Percentiles rank a stretch among this genome's conserved stretches.
Conservation (phyloP, 495 filamentous ascomycete genomes). For the Penicillium angulare region DNA sequence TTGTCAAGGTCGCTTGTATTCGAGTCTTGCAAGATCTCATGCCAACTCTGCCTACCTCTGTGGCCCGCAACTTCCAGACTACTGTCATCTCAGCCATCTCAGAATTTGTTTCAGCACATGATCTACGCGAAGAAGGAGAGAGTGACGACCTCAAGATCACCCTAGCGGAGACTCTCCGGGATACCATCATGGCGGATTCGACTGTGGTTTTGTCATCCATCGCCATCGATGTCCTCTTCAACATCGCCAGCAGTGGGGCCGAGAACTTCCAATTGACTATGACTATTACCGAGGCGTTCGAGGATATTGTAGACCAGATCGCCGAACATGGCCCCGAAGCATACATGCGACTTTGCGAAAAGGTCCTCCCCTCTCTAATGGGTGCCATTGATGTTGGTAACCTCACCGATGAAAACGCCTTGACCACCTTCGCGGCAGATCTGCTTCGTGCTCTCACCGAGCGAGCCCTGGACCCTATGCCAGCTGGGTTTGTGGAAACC, state of each 20-base stretch:
- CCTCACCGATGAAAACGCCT: slow-evolving; percentile 75
- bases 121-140: slow-evolving; percentile 77
- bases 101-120: slow-evolving; percentile 71
- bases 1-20: slow-evolving; percentile 89
- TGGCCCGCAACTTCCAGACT: slow-evolving; percentile 62
- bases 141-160: slow-evolving; percentile 90
- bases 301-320: slow-evolving; percentile 73
- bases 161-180: slow-evolving; percentile 81
- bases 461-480: slow-evolving; percentile 78
- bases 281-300: slow-evolving; percentile 85
- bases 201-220: slow-evolving; percentile 65
- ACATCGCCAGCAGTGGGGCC: slow-evolving; percentile 81
- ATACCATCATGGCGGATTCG: slow-evolving; percentile 76
- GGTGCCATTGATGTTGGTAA: slow-evolving; percentile 86
- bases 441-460: slow-evolving; percentile 78
- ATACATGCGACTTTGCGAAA: slow-evolving; percentile 79
- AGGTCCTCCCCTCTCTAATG: slow-evolving; percentile 82
- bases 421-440: slow-evolving; percentile 83
- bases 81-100: slow-evolving; percentile 75
- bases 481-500: slow-evolving; percentile 78
- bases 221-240: slow-evolving; percentile 83
- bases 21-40: slow-evolving; percentile 85
- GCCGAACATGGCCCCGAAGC: slow-evolving; percentile 59
- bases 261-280: slow-evolving; percentile 81
- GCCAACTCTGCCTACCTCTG: slow-evolving; percentile 50